Evolutionary conservation across 2,329 filamentous ascomycete genomes (phyloP), one percentile per base, ranked within the genome.

Genomic region (Penicillium sp.): DNA sequence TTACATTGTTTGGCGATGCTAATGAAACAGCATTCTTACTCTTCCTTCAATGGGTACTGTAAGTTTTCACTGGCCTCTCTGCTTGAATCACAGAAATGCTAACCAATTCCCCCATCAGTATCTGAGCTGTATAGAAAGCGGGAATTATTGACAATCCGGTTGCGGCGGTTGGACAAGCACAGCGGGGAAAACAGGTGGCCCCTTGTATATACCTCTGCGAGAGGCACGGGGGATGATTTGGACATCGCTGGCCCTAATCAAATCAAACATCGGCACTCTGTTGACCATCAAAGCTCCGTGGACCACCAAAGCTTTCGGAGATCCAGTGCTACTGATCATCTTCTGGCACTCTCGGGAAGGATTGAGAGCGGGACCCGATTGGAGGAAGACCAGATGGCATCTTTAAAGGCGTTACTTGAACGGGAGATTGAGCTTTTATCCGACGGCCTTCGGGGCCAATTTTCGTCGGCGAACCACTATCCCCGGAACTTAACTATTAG

Each of bases 1-100:
- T 76, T 92, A 18, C 89, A 92, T 67, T 85, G 85, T 14, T 75
- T 92, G 53, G 84, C 89, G 3, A 88, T 92, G 80, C 69, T 92
- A 23, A 92, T 92, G 89, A 93, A 93, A 76, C 88, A 91, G 72
- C 89, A 64, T 29, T 63, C 60, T 18, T 92, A 90, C 66, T 82
- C 87, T 4, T 90, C 90, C 62, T 92, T 90, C 72, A 92, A 92
- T 64, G 89, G 89, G 6, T 83, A 92, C 59, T 76, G 75, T 77
- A 69, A 63, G 75, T 67, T 1, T 37, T 15, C 20, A 4, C 37
- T 31, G 14, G 14, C 15, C 29, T 35, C 26, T 27, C 49, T 37
- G 15, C 33, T 37, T 37, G 33, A 4, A 15, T 18, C 20, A 9
- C 15, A 15, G 8, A 35, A 18, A 49, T 41, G n/a, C n/a, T 11